Evolutionary conservation across 805 yeast species (phyloP), one percentile per base, ranked within the genome.

Genomic region (Candida ficus): DNA sequence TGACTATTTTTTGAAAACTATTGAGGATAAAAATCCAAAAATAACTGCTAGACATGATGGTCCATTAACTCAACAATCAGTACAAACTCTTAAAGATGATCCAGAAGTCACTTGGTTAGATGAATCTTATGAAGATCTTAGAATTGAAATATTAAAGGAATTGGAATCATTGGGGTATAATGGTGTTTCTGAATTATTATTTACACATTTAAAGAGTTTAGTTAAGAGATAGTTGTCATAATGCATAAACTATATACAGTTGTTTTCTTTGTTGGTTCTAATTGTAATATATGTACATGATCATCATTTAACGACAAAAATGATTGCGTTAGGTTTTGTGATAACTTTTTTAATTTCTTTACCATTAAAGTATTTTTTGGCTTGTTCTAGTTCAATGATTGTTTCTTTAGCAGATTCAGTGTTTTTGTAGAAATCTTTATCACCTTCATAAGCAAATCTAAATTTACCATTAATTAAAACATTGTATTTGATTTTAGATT

Each of bases 391-490:
- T 2, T 47, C 37, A 4, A 78, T 41, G 11, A 54, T 29, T 1
- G 35, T 31, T 13, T 58, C 63, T 10, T 62, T 58, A 18, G 75
- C 44, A 14, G 76, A 62, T 4, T 64, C 67, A 3, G 61, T 56
- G 33, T 62, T 52, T 10, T 62, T 50, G 9, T 61, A 47, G 27
- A 79, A 61, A 3, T 63, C 60, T 33, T 64, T 66, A 3, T 53
- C 49, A 2, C 52, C 71, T 8, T 52, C 52, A 40, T 70, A 66
- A 14, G 66, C 64, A 45, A 75, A 75, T 49, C 81, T 73, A 61
- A 75, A 71, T 53, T 77, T 81, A 5, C 95, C 95, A 55, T 89
- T 80, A 30, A 89, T 62, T 54, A 85, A 74, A n/a, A 89, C 70
- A 43, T 71, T 78, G 54, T 68, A 84, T 7, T 65, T 62, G 3